Conservation (phyloP, 2,329 filamentous ascomycete species). For the Ceratocystis smalleyi region DNA sequence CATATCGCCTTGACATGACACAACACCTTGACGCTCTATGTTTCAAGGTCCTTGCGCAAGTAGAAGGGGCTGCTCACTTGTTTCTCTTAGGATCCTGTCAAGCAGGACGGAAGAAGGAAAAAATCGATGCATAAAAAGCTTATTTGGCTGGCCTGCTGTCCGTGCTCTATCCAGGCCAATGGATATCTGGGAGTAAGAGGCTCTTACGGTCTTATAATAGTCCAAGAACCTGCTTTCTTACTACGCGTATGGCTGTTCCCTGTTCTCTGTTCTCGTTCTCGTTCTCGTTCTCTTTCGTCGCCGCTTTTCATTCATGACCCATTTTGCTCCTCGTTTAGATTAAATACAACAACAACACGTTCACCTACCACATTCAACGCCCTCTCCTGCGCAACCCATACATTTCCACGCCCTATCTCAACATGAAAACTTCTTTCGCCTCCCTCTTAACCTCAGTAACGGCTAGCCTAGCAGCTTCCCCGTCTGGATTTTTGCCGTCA, state of each 20-base stretch:
- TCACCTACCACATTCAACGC: background rate
- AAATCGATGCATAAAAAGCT: background rate
- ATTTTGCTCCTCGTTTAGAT: background rate
- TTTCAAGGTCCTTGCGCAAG: conserved; percentile 2
- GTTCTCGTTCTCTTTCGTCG: too few relatives aligned
- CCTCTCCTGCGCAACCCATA: background rate
- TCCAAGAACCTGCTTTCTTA: background rate
- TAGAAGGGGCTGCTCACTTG: background rate
- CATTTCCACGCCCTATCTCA: conserved; percentile 9
- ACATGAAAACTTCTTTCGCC: conserved; percentile 21
- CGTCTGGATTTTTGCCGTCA: conserved; percentile 28
- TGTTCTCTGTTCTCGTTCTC: background rate
- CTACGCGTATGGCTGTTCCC: background rate
- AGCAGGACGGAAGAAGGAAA: background rate
- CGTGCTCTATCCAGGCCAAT: background rate
- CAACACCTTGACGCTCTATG: background rate
- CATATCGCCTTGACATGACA: background rate
- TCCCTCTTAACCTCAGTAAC: conserved; percentile 24
- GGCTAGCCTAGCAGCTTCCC: conserved; percentile 27
- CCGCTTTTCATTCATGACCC: conserved; percentile 10
- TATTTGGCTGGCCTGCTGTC: background rate
- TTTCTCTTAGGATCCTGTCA: background rate
- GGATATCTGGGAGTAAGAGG: background rate
- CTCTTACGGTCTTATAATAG: background rate
- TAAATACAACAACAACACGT: background rate